Percentiles rank a stretch among this genome's conserved stretches.
Conservation (phyloP, 495 filamentous ascomycete species). For the Astrothelium subdiscretum region DNA sequence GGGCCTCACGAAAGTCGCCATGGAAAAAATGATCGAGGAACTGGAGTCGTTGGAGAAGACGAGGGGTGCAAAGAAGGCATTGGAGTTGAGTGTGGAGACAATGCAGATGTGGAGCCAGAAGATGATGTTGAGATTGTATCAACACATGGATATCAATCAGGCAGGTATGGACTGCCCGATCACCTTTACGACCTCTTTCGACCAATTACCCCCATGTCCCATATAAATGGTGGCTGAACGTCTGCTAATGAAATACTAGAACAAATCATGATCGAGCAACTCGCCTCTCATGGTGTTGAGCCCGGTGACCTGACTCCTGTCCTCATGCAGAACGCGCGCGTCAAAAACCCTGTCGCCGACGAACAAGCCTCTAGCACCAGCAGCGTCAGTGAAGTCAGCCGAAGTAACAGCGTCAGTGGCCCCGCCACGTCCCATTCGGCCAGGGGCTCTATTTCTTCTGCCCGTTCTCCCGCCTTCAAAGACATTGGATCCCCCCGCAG, state of each 20-base stretch:
- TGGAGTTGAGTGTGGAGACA: conserved; percentile 56
- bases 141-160: conserved; percentile 89
- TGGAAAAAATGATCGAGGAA: conserved; percentile 64
- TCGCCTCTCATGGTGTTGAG: conserved; percentile 81
- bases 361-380: conserved; percentile 12
- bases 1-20: conserved; percentile 67
- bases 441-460: neutral
- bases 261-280: conserved; percentile 98
- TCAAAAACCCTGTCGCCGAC: conserved; percentile 82
- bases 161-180: conserved; percentile 25
- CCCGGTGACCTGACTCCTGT: conserved; percentile 70
- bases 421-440: conserved; percentile 1
- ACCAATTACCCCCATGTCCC: neutral
- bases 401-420: conserved; percentile 5
- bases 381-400: neutral
- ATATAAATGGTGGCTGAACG: neutral
- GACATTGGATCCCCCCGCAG: neutral
- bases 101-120: conserved; percentile 95
- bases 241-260: conserved; percentile 38
- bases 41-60: conserved; percentile 41
- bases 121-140: conserved; percentile 88
- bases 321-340: conserved; percentile 85
- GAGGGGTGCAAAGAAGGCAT: conserved; percentile 52
- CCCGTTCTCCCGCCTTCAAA: neutral
- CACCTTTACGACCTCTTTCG: neutral